Base-by-base conservation (phyloP, 208 protist genomes). In the Wallacemonas rigidus region DNA sequence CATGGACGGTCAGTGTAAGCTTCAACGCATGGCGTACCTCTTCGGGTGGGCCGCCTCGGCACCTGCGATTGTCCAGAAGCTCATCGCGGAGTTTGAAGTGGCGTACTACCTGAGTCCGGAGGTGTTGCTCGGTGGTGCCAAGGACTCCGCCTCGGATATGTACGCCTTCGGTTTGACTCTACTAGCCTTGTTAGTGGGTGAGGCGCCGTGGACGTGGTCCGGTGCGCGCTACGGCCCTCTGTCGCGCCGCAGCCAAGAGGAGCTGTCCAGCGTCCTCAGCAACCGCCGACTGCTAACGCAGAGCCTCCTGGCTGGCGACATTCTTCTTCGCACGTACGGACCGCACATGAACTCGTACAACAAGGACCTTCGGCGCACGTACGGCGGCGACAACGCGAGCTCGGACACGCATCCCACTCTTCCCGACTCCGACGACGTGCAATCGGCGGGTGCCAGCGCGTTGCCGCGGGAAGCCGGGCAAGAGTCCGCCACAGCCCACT, bases 121-220 rank as follows among this genome's bases (percentile, higher is more conserved):
- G 47, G 65, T 86, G 51, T 74, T 76, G 74, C 45, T 67, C 7
- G 80, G 74, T 11, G 75, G 45, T 0, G 39, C 71, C 38, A 67
- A 67, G 55, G 80, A 69, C 2, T 39, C 75, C 0, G 81, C 77
- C 11, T 71, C 78, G 7, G 78, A 89, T 54, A 85, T 86, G 60
- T 86, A 80, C 72, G 56, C 77, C 38, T 82, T 86, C 36, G 85
- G 85, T 39, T 75, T 86, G 1, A 63, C 85, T 7, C 56, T 89
- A n/a, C 68, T 89, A 41, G 73, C 83, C 68, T 74, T 82, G 61
- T 64, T 86, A 1, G 75, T 56, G 1, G 76, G 82, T 12, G 51
- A 67, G 73, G 45, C 63, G 39, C 83, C 83, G 54, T 88, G 83
- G 85, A 77, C 71, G 43, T 86, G 81, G 81, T 50, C 65, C 2